Evolutionary conservation across 805 yeast species (phyloP), one percentile per base, ranked within the genome.

Genomic region (Teunomyces aglyptinius): DNA sequence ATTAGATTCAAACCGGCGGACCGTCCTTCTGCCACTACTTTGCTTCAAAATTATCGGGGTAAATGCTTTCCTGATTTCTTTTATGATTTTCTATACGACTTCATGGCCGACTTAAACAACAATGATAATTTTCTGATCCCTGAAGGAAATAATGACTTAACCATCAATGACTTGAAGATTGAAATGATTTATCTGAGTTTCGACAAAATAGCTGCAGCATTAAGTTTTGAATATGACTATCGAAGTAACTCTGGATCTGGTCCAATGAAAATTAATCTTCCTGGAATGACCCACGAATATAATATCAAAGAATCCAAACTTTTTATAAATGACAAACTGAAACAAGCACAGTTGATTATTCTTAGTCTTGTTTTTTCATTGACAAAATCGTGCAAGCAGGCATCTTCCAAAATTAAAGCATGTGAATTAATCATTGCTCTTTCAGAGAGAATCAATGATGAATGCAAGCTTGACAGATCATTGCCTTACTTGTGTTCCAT

Each of bases 381-480:
- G 18, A 62, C 84, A 29, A 72, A 86, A 48, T 77, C 86, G 36
- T 78, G 88, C 0, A 75, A 79, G 6, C 77, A 78, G 20, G 82
- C 89, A 1, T 58, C 77, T 0, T 80, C 83, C 34, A 73, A 88
- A 49, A 61, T 84, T 6, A 79, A 81, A 56, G 92, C 91, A 1
- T 76, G 95, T 50, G 94, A 89, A 57, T 65, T 91, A 50, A 76
- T 94, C 0, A 62, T 88, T 6, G 86, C 89, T 0, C 72, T 92
- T 15, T 80, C 92, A 1, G 96, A 88, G 57, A 78, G 81, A 47
- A 71, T 89, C 1, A 78, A 80, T 19, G 98, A 94, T 60, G 96
- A 87, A 47, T 83, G 83, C 12, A 92, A 90, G 60, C 69, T 94
- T 33, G 97, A 94, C 61, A 67, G 97, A 38, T 81, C 89, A 27